Conservation (phyloP, 768 basidiomycete species). For the Leccinum aurantiacum region DNA sequence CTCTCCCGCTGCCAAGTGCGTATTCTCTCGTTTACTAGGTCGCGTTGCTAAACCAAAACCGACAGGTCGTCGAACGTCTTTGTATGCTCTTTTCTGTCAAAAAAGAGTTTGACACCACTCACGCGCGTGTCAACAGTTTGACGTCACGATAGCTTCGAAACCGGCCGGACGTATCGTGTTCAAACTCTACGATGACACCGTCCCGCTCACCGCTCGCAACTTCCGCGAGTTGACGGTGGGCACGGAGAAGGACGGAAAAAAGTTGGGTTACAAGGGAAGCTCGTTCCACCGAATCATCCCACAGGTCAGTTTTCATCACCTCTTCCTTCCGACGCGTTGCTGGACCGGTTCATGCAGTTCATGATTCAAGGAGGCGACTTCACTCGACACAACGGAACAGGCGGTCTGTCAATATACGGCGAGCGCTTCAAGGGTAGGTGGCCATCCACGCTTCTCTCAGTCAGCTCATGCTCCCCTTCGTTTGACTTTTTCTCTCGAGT, state of each 20-base stretch:
- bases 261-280: slow-evolving; percentile 71
- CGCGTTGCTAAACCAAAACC: slow-evolving; percentile 2
- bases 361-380: slow-evolving; percentile 92
- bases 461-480: neutral
- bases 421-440: slow-evolving; percentile 67
- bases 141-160: slow-evolving; percentile 57
- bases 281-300: slow-evolving; percentile 76
- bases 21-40: neutral
- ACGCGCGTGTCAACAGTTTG: slow-evolving; percentile 46
- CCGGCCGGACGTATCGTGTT: slow-evolving; percentile 75
- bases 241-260: slow-evolving; percentile 39
- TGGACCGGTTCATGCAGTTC: slow-evolving; percentile 41
- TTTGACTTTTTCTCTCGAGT: neutral
- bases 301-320: slow-evolving; percentile 37
- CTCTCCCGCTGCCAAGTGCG: slow-evolving; percentile 18
- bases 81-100: slow-evolving; percentile 23
- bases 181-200: slow-evolving; percentile 78
- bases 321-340: neutral
- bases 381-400: slow-evolving; percentile 70
- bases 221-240: slow-evolving; percentile 79
- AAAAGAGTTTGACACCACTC: neutral
- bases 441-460: no score
- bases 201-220: slow-evolving; percentile 79
- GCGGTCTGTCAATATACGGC: slow-evolving; percentile 87
- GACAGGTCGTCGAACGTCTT: slow-evolving; percentile 28